phyloP scores from a whole-genome alignment of 192 early-diverging fungal genomes.

The Umbelopsis vinacea region DNA sequence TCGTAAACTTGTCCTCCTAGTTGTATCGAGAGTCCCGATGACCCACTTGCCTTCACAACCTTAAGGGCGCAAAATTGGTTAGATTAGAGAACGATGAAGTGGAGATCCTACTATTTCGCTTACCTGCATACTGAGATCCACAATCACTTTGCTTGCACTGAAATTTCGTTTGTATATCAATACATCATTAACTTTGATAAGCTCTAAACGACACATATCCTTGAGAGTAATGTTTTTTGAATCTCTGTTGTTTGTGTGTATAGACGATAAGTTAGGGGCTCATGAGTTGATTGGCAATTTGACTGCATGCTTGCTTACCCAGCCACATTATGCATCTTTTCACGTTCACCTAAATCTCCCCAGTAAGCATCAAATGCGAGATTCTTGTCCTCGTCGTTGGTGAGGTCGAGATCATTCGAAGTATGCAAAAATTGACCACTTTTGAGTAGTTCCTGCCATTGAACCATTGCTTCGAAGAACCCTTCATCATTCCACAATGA shows the following conservation, averaged over 20 bases:
- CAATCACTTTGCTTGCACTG: constrained; percentile 43
- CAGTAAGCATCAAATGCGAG: constrained; percentile 34
- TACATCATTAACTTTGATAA: constrained; percentile 41
- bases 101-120: background rate
- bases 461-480: background rate
- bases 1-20: constrained; percentile 38
- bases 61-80: constrained; percentile 3
- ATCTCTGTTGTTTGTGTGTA: constrained; percentile 25
- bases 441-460: constrained; percentile 9
- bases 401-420: background rate
- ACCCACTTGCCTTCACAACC: constrained; percentile 41
- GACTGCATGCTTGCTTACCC: constrained; percentile 29
- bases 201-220: constrained; percentile 43
- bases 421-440: background rate
- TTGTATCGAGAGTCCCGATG: constrained; percentile 37
- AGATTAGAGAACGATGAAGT: background rate
- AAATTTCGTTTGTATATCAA: constrained; percentile 46
- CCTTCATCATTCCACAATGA: background rate
- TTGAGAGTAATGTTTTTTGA: constrained; percentile 49
- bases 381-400: background rate
- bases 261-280: background rate
- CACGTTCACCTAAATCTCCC: constrained; percentile 36
- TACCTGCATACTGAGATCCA: constrained; percentile 44
- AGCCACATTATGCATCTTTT: constrained; percentile 39
- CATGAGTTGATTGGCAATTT: constrained; percentile 1